A percentile compares a stretch with the other conserved stretches of the same genome.
Evolutionary conservation across 495 filamentous ascomycete species (phyloP).

Genomic region (Pseudoneurospora amorphoporcata): DNA sequence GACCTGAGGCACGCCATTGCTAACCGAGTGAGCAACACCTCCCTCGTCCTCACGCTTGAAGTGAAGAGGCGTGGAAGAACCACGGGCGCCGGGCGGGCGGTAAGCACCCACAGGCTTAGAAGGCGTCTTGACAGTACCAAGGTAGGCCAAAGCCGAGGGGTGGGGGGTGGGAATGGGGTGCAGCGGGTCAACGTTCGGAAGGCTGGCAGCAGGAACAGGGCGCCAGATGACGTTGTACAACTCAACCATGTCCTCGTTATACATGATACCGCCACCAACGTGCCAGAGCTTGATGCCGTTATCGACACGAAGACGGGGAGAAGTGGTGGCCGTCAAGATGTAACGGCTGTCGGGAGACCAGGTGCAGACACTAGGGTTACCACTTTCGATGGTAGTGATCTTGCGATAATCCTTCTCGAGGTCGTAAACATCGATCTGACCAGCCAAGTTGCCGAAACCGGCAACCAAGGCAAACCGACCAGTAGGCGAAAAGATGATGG

Average conservation of each 20-base stretch:
- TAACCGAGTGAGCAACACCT: constrained; percentile 72
- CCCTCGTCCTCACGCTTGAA: constrained; percentile 98
- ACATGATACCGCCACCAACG: constrained; percentile 81
- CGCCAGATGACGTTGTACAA: constrained; percentile 90
- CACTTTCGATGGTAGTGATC: constrained; percentile 87
- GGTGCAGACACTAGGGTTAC: constrained; percentile 86
- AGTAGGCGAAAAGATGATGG: constrained; percentile 88
- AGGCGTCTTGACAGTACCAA: constrained; percentile 78
- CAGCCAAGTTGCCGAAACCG: constrained; percentile 93
- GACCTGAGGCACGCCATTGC: constrained; percentile 60
- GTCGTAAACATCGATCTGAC: constrained; percentile 96
- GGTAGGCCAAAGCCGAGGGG: constrained; percentile 69
- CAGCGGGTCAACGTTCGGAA: constrained; percentile 63
- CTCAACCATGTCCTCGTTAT: constrained; percentile 87
- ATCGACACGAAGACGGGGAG: constrained; percentile 86
- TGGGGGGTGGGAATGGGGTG: constrained; percentile 72
- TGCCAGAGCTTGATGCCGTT: constrained; percentile 96
- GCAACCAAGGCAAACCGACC: constrained; percentile 88
- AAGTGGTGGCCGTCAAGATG: constrained; percentile 93
- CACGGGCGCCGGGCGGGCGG: constrained; percentile 90
- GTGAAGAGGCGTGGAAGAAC: constrained; percentile 74
- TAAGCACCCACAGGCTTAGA: constrained; percentile 94
- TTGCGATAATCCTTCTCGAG: constrained; percentile 84
- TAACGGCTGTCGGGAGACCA: constrained; percentile 95
- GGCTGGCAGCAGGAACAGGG: constrained; percentile 51